A percentile compares a stretch with the other conserved stretches of the same genome.
Evolutionary conservation across 169 alveolate species (phyloP).

Genomic region (Condylostoma magnum): DNA sequence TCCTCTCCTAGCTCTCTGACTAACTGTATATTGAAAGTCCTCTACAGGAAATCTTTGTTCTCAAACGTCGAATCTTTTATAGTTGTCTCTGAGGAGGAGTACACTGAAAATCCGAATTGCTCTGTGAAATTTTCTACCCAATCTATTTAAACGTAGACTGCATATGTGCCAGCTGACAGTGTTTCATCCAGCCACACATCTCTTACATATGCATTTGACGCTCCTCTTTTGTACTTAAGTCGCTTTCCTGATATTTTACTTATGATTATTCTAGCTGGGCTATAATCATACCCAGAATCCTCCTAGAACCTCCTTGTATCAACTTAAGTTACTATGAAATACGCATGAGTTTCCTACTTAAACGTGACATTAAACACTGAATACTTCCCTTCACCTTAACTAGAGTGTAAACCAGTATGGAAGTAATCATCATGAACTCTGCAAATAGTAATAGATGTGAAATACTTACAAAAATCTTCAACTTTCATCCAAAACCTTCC

Average conservation of each 20-base stretch:
- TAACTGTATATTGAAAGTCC: not conserved
- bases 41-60: not conserved
- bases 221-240: not conserved
- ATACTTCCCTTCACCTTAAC: not conserved
- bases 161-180: constrained; percentile 7
- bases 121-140: not conserved
- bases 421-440: constrained; percentile 19
- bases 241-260: not conserved
- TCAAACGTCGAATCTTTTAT: constrained; percentile 16
- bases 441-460: constrained; percentile 29
- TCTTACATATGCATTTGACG: not conserved
- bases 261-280: constrained; percentile 10
- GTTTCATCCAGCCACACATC: not conserved
- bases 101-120: constrained; percentile 30
- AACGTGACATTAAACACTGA: constrained; percentile 18
- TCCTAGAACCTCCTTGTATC: constrained; percentile 11
- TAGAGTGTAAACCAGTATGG: not conserved
- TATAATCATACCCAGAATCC: constrained; percentile 6
- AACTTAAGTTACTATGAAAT: constrained; percentile 14
- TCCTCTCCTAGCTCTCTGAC: not conserved
- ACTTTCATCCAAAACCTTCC: constrained; percentile 59
- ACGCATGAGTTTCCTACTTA: not conserved
- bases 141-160: constrained; percentile 22
- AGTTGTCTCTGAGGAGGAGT: not conserved
- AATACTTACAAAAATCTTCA: constrained; percentile 51